Evolutionary conservation across 2,329 filamentous ascomycete genomes (phyloP), one percentile per base, ranked within the genome.

Genomic region (Fusarium torreyae): DNA sequence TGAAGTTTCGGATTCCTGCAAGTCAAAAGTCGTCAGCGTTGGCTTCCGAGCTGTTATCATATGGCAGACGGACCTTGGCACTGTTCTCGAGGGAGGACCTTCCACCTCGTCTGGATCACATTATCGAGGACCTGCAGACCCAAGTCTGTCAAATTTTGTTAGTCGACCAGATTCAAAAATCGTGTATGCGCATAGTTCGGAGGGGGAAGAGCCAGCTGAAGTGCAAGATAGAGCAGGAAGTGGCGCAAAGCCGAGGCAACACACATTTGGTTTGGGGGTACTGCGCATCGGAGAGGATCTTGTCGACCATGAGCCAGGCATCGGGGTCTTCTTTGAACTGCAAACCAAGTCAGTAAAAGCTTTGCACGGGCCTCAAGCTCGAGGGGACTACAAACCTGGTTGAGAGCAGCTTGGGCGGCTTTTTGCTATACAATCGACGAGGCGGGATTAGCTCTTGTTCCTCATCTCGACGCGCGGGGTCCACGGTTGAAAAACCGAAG

Each of bases 241-340:
- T 53, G 57, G 49, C 58, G 70, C 72, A 54, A 61, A 51, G 49
- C 56, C 56, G 48, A 59, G 63, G 53, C 40, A 43, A 85, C 91
- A 77, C 84, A 94, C 94, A 99, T 86, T 99, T 99, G 66, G 96
- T 99, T 82, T 98, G 94, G 56, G 94, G 90, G 79, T 98, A 97
- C 80, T 91, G 91, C 70, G 96, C 93, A 81, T 97, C 92, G 81
- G 95, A 92, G 68, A 99, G 88, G 77, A 99, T 97, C 84, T 97
- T 94, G 80, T 98, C 96, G 76, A 98, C 96, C 80, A 98, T 89
- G 72, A 98, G 88, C 96, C 96, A 99, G 63, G 96, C 92, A 84
- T 99, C 96, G 61, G 95, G 94, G 77, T 98, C 97, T 85, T 98
- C 96, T 82, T 98, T 98, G 88, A 99, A 99, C 93, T 98, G 68